Conservation (phyloP, 2,329 filamentous ascomycete species). For the Exserohilum turcica region DNA sequence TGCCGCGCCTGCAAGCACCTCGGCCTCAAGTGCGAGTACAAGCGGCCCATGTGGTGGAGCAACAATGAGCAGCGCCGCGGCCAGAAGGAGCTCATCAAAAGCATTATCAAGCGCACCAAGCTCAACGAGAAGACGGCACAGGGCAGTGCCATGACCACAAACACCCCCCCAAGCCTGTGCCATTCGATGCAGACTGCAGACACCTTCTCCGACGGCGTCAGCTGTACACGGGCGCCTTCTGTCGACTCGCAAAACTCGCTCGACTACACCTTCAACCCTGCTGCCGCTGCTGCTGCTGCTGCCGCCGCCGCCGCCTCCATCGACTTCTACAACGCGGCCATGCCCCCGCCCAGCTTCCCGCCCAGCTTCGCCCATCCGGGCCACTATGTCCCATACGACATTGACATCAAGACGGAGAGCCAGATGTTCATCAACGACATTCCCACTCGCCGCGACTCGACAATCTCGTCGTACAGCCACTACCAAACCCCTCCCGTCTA, state of each 20-base stretch:
- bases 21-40: constrained; percentile 90
- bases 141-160: constrained; percentile 53
- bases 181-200: constrained; percentile 83
- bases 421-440: constrained; percentile 94
- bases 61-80: constrained; percentile 83
- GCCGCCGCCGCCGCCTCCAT: constrained; percentile 48
- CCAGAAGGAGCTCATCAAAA: constrained; percentile 96
- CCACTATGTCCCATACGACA: constrained; percentile 80
- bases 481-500: constrained; percentile 78
- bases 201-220: constrained; percentile 75
- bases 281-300: constrained; percentile 47
- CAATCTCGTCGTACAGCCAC: constrained; percentile 91
- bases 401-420: constrained; percentile 93
- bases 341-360: constrained; percentile 58
- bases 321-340: constrained; percentile 64
- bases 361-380: constrained; percentile 58
- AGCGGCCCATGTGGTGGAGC: constrained; percentile 95
- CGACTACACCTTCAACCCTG: constrained; percentile 70
- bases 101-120: constrained; percentile 97
- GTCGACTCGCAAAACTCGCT: constrained; percentile 78
- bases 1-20: constrained; percentile 72
- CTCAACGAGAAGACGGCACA: constrained; percentile 79
- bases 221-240: constrained; percentile 72
- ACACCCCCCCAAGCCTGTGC: constrained; percentile 78
- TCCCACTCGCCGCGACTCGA: constrained; percentile 82